These are phyloP conservation scores for Astragalus membranaceus DNA, from an alignment of 306 rosid genomes.

Conservation along the genomic window DNA sequence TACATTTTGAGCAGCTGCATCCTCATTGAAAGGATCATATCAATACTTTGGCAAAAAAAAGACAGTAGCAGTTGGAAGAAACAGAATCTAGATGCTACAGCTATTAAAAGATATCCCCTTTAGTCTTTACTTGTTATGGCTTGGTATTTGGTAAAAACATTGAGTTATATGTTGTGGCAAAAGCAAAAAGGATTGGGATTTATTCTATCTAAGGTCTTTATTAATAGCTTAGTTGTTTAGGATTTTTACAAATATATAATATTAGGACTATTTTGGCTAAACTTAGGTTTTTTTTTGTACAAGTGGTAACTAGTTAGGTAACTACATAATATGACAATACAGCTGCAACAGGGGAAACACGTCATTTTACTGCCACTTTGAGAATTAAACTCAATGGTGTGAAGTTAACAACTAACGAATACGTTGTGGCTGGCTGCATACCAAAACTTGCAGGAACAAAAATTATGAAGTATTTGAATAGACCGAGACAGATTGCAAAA, in stretches of 20 bases:
- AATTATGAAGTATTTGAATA: not conserved
- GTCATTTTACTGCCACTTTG: not conserved
- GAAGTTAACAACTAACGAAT: not conserved
- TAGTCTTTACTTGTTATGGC: not conserved
- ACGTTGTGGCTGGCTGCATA: not conserved
- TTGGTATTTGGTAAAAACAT: not conserved
- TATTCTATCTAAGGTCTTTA: not conserved
- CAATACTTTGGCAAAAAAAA: not conserved
- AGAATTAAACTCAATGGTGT: not conserved
- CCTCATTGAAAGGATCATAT: conserved; percentile 10
- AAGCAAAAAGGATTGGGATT: not conserved
- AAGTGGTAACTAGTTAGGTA: not conserved
- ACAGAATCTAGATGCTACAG: conserved; percentile 7
- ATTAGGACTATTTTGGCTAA: not conserved
- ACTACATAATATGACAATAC: not conserved
- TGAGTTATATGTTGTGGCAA: not conserved
- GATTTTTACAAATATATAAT: not conserved
- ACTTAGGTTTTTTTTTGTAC: not conserved
- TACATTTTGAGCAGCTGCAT: conserved; percentile 22
- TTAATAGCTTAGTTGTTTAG: not conserved
- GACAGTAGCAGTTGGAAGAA: not conserved
- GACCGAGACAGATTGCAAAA: not conserved
- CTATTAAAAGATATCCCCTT: not conserved
- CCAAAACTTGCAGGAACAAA: not conserved
- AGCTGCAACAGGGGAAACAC: not conserved